These are phyloP conservation scores for Bifiguratus adelaidae DNA, from an alignment of 192 early-diverging fungal genomes.

Conservation along the genomic window DNA sequence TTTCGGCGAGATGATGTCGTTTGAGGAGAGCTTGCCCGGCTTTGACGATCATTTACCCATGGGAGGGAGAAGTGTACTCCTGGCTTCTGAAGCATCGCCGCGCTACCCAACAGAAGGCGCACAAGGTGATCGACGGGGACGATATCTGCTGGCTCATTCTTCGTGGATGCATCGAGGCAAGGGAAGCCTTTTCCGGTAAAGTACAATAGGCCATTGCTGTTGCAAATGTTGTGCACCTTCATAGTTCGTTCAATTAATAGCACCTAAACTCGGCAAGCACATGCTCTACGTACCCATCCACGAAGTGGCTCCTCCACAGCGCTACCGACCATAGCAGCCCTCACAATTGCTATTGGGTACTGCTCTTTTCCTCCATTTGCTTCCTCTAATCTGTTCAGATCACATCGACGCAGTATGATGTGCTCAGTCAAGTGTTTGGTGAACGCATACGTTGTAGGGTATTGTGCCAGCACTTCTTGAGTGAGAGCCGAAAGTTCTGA, in stretches of 20 bases:
- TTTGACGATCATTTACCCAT: slow-evolving; percentile 4
- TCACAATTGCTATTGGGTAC: slow-evolving; percentile 16
- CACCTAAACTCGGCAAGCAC: no score
- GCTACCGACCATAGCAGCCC: slow-evolving; percentile 12
- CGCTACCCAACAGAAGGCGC: slow-evolving; percentile 13
- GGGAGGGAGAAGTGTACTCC: slow-evolving; percentile 15
- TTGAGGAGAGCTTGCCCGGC: not conserved
- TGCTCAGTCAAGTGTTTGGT: slow-evolving; percentile 36
- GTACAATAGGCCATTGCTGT: slow-evolving; percentile 9
- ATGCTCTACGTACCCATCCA: slow-evolving; percentile 18
- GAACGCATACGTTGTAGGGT: slow-evolving; percentile 30
- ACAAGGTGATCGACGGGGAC: slow-evolving; percentile 20
- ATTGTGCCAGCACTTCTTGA: slow-evolving; percentile 11
- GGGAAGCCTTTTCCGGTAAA: slow-evolving; percentile 14
- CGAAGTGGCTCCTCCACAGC: slow-evolving; percentile 15
- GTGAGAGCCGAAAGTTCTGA: no score
- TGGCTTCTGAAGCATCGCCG: slow-evolving; percentile 8
- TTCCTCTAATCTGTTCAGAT: slow-evolving; percentile 18
- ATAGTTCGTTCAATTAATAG: no score
- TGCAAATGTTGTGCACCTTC: not conserved
- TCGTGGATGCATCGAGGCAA: slow-evolving; percentile 12
- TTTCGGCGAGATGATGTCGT: not conserved
- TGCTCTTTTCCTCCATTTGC: slow-evolving; percentile 15
- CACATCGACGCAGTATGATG: slow-evolving; percentile 20
- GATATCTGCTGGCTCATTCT: slow-evolving; percentile 15